Evolutionary conservation across 2,329 filamentous ascomycete species (phyloP), one percentile per base, ranked within the genome.

Genomic region (Ceratocystis smalleyi): DNA sequence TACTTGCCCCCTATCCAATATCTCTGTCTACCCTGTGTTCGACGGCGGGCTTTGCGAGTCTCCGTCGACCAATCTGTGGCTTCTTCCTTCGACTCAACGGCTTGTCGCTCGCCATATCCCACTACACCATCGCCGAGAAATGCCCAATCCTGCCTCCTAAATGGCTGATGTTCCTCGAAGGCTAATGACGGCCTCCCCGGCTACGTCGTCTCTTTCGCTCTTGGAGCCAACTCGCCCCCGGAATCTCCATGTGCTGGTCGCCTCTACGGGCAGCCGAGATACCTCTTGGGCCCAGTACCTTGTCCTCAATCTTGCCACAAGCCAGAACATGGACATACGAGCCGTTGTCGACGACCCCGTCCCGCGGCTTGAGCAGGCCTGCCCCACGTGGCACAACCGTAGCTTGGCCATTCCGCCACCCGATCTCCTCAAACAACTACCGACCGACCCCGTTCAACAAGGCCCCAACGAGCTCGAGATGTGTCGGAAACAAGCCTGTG

Each of bases 311-410:
- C 78, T 88, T 3, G 85, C 85, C 64, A 86, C 86, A 70, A 82
- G 84, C 65, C 71, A 79, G 7, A 79, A 83, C 67, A 83, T 86
- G 68, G 80, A 83, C 68, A 83, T 80, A 40, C 77, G 81, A 65
- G 83, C 83, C 62, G 80, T 86, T 62, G 79, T 86, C 70, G 83
- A 87, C 72, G 83, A 88, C 71, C 79, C 85, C 67, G 82, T 83
- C 27, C 78, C 82, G 67, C 78, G 83, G 61, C 76, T 87, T 19
- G 80, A 81, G 8, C 84, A 87, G 70, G 84, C 83, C 66, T 81
- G 84, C 49, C 78, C 83, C 17, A 79, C 81, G 5, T 78, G 83
- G 71, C 79, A 80, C 70, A 86, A 86, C 69, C 75, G 76, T 57
- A 76, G 75, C 64, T 70, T 75, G 27, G 68, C 70, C 4, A 68